A percentile compares a stretch with the other conserved stretches of the same genome.
Conservation (phyloP, 2,329 filamentous ascomycete genomes). For the Verticillium isaacii region DNA sequence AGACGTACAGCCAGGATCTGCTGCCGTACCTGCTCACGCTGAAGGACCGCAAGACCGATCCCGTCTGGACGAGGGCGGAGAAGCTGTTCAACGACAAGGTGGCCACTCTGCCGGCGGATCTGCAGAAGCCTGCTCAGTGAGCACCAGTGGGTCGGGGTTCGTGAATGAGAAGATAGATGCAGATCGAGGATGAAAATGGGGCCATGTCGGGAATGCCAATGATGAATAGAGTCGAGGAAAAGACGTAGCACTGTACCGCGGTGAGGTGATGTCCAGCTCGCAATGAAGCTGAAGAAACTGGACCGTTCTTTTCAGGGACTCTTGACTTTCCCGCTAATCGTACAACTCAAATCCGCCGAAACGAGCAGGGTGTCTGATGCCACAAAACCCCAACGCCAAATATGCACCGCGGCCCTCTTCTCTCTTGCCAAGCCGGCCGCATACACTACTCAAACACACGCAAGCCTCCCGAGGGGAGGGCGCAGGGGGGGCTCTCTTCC, state of each 20-base stretch:
- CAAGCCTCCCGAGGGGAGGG: not conserved
- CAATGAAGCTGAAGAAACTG: not conserved
- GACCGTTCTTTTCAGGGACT: not conserved
- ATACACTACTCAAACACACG: not conserved
- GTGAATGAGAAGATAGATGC: not conserved
- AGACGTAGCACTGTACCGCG: not conserved
- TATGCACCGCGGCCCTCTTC: constrained; percentile 7
- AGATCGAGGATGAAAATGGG: not conserved
- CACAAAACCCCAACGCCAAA: constrained; percentile 10
- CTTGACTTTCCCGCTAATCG: not conserved
- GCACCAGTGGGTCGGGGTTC: not conserved
- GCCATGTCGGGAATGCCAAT: not conserved
- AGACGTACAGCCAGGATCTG: constrained; percentile 76
- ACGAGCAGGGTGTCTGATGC: constrained; percentile 11
- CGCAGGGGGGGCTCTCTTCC: not conserved
- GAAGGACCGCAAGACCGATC: constrained; percentile 66
- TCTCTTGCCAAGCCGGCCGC: not conserved
- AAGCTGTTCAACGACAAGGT: constrained; percentile 83
- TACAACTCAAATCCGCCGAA: not conserved
- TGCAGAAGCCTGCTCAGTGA: not conserved
- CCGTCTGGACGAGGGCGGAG: constrained; percentile 83
- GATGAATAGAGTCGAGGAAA: not conserved
- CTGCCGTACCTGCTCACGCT: constrained; percentile 73
- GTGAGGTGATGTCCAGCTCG: not conserved
- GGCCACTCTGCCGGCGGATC: constrained; percentile 53